Conservation (phyloP, 2,329 filamentous ascomycete genomes). For the Colletotrichum nymphaeae region DNA sequence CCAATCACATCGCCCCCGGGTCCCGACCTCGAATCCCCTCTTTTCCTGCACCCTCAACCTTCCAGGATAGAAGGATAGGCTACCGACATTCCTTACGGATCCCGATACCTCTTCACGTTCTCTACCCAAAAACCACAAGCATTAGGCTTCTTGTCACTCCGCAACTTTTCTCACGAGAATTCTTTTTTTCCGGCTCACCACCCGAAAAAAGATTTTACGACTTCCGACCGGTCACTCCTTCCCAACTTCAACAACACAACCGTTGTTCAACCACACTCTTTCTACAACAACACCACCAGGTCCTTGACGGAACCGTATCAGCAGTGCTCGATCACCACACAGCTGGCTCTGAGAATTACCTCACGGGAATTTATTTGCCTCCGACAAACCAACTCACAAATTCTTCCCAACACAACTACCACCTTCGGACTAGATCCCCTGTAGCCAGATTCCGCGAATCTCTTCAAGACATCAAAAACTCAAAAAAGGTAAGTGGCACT, state of each 20-base stretch:
- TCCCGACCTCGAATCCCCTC: constrained; percentile 22
- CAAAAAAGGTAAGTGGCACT: constrained; percentile 26
- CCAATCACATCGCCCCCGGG: constrained; percentile 18
- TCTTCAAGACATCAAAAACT: constrained; percentile 24
- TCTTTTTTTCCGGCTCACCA: constrained; percentile 30
- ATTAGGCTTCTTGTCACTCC: constrained; percentile 34
- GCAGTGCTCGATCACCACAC: constrained; percentile 39
- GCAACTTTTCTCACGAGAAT: constrained; percentile 23
- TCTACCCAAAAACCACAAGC: constrained; percentile 14
- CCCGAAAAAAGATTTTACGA: constrained; percentile 29
- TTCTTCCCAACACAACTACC: constrained; percentile 1
- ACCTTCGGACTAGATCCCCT: constrained; percentile 16
- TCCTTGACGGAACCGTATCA: constrained; percentile 41
- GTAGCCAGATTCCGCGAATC: constrained; percentile 23
- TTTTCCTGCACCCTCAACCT: constrained; percentile 35
- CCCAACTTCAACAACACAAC: constrained; percentile 29
- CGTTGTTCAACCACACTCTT: constrained; percentile 40
- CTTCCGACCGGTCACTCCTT: constrained; percentile 20
- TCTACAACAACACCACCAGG: constrained; percentile 33
- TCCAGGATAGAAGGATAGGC: constrained; percentile 36
- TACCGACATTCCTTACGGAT: constrained; percentile 31
- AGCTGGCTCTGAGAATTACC: constrained; percentile 37
- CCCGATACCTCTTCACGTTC: constrained; percentile 26
- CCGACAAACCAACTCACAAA: constrained; percentile 17
- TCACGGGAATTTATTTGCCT: constrained; percentile 24